phyloP scores from a whole-genome alignment of 805 yeast genomes.

The Spencermartinsiella europaea region DNA sequence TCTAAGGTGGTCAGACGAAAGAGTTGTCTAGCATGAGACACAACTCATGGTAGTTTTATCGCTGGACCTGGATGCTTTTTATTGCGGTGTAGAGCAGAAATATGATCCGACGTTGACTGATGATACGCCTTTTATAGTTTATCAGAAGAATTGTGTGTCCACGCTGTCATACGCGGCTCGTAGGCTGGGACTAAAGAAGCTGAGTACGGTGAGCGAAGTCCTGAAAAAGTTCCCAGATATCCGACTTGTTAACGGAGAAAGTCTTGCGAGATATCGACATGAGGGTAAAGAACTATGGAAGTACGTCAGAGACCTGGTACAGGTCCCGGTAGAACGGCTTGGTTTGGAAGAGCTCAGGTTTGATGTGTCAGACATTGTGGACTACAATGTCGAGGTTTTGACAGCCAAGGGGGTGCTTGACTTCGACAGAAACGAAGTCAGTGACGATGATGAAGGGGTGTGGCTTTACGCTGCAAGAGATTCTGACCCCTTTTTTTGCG shows the following conservation, averaged over 20 bases:
- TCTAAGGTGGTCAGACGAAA: too few relatives aligned
- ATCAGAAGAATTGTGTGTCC: constrained; percentile 29
- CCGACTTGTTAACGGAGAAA: constrained; percentile 29
- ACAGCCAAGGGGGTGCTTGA: constrained; percentile 8
- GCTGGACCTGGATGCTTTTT: constrained; percentile 32
- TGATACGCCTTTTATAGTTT: constrained; percentile 27
- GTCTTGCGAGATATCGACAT: constrained; percentile 25
- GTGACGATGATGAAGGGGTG: constrained; percentile 20
- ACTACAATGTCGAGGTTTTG: constrained; percentile 10
- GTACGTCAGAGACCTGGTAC: constrained; percentile 20
- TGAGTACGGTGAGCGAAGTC: constrained; percentile 17
- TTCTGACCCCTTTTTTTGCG: constrained; percentile 15
- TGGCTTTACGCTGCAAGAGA: neutral
- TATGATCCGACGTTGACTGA: constrained; percentile 23
- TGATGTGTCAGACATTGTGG: constrained; percentile 23
- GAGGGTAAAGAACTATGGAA: constrained; percentile 27
- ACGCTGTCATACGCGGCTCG: constrained; percentile 31
- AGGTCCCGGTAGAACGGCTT: constrained; percentile 27
- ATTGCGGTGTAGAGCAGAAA: constrained; percentile 32
- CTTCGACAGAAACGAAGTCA: constrained; percentile 8
- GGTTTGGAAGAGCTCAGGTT: constrained; percentile 33
- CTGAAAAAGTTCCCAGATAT: constrained; percentile 21
- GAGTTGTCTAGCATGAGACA: too few relatives aligned
- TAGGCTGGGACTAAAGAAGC: constrained; percentile 27
- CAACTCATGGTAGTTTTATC: constrained; percentile 18